Percentiles rank a stretch among this genome's conserved stretches.
Conservation (phyloP, 768 basidiomycete genomes). For the Pisolithus microcarpus region DNA sequence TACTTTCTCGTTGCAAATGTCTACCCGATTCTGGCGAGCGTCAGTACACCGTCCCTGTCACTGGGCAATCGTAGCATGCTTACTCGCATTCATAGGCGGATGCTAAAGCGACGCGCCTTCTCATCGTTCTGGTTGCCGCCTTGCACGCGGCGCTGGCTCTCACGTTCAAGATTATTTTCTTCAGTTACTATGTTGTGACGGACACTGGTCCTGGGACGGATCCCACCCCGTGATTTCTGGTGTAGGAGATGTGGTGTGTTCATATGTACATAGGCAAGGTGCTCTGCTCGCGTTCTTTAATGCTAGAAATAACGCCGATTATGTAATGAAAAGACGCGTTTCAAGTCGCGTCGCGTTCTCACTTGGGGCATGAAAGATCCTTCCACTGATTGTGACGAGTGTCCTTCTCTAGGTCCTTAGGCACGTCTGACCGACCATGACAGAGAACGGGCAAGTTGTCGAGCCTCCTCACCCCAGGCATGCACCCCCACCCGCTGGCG, state of each 20-base stretch:
- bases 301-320: too few relatives aligned
- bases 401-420: too few relatives aligned
- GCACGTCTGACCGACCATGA: neutral
- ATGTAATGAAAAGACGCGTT: too few relatives aligned
- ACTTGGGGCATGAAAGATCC: neutral
- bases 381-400: too few relatives aligned
- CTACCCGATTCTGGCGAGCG: constrained; percentile 83
- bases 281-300: too few relatives aligned
- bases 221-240: neutral
- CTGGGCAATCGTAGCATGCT: neutral
- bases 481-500: neutral
- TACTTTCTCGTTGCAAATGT: constrained; percentile 81
- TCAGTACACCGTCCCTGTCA: constrained; percentile 32
- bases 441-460: neutral
- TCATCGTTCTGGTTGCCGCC: constrained; percentile 67
- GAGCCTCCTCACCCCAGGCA: neutral
- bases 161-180: constrained; percentile 71
- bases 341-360: too few relatives aligned
- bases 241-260: neutral
- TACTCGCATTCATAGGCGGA: constrained; percentile 51
- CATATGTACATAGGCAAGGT: too few relatives aligned
- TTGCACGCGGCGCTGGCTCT: constrained; percentile 79
- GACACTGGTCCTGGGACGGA: constrained; percentile 28
- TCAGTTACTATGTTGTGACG: constrained; percentile 46
- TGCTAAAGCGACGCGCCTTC: constrained; percentile 75